Base-by-base conservation (phyloP, 495 filamentous ascomycete species). In the Neurospora sp. region DNA sequence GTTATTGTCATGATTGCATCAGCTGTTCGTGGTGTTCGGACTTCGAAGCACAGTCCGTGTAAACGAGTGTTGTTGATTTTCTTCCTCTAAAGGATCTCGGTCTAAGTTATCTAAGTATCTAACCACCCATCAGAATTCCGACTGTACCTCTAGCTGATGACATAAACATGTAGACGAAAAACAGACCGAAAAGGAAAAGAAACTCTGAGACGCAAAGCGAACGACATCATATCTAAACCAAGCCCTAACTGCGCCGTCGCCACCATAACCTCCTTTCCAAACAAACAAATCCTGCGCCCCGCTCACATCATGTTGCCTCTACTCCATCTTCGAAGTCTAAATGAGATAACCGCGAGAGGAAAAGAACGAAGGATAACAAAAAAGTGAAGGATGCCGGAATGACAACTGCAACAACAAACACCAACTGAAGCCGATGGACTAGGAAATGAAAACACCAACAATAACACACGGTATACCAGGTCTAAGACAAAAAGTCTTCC, bases 301-400 rank as follows among this genome's bases (percentile, higher is more conserved):
- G 18, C 7, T n/a, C 18, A 46, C 49, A 60, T 23, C 11, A 23
- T 27, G 23, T 23, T 14, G 49, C 49, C 11, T 27, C 20, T 14
- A 12, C 5, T 60, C 11, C 49, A 23, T 60, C 20, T 23, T 23
- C 20, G 11, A 54, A 12, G 20, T 27, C 46, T 14, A 54, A 5
- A 2, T 54, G 46, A 54, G 20, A 54, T 23, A 12, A 54, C n/a
- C 20, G 5, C 20, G 46, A 74, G 54, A 14, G 8, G 72, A 66
- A 73, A 69, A 14, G 23, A 74, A 70, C 44, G 16, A 70, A 54
- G 73, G 46, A 18, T 20, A 74, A 3, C 3, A 72, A 72, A 69
- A 6, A 41, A 69, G 10, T 10, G 35, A 71, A 31, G 20, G 69
- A 70, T 20, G 39, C 73, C 54, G 39, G 44, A 54, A 41, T 3